Evolutionary conservation across 140 eudicot species (phyloP).

Genomic region (Flaveria floridana): DNA sequence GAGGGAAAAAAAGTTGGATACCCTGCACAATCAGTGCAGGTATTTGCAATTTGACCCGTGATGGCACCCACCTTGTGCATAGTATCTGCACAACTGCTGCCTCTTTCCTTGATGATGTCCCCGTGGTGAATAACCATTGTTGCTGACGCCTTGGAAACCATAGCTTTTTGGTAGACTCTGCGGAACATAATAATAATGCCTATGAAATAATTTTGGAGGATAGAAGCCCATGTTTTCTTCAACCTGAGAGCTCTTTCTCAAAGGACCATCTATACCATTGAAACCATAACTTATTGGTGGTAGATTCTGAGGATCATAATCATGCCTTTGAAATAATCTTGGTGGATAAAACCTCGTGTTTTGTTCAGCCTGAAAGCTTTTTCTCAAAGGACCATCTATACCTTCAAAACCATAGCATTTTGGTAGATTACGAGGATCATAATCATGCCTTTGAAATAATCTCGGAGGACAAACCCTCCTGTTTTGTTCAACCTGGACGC

Average conservation of each 20-base stretch:
- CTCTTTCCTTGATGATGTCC: constrained; percentile 25
- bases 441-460: not conserved
- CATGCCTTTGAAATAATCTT: not conserved
- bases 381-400: constrained; percentile 9
- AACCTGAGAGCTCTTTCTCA: not conserved
- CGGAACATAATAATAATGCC: constrained; percentile 5
- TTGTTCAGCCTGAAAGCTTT: constrained; percentile 5
- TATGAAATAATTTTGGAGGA: constrained; percentile 11
- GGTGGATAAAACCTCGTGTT: not conserved
- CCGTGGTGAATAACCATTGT: constrained; percentile 1
- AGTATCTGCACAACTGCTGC: constrained; percentile 49
- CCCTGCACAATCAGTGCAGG: constrained; percentile 37
- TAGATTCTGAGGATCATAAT: not conserved
- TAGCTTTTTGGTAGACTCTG: constrained; percentile 9
- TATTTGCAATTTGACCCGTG: constrained; percentile 68
- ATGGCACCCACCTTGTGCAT: constrained; percentile 67
- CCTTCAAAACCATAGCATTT: not conserved
- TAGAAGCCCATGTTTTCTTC: constrained; percentile 10
- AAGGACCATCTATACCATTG: not conserved
- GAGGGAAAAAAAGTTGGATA: not conserved
- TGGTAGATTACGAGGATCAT: not conserved
- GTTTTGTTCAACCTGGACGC: constrained; percentile 9
- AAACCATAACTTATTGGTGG: not conserved
- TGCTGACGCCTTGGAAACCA: constrained; percentile 3
- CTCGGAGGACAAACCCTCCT: not conserved